These are phyloP conservation scores for Colletotrichum simmondsii DNA, from an alignment of 2,329 filamentous ascomycete genomes.

Conservation along the genomic window DNA sequence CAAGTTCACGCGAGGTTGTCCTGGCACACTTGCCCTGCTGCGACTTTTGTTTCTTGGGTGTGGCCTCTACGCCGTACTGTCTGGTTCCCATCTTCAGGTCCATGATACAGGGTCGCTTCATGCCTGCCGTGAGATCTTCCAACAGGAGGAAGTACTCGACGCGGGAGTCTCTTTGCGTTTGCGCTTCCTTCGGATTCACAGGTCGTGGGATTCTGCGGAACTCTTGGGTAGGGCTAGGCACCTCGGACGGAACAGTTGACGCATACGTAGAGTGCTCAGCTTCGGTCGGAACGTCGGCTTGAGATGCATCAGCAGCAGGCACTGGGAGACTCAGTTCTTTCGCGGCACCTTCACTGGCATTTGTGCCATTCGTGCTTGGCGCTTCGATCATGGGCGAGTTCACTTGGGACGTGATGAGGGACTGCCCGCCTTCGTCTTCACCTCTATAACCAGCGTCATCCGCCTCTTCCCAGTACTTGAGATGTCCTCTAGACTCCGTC, in stretches of 20 bases:
- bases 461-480: constrained; percentile 93
- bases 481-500: constrained; percentile 74
- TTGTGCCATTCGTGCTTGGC: constrained; percentile 18
- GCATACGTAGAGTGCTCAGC: constrained; percentile 21
- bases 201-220: constrained; percentile 65
- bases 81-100: constrained; percentile 99
- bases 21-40: constrained; percentile 92
- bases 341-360: neutral
- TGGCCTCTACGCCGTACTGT: constrained; percentile 94
- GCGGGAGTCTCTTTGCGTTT: constrained; percentile 69
- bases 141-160: constrained; percentile 93
- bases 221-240: constrained; percentile 51
- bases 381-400: constrained; percentile 33
- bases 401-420: constrained; percentile 22
- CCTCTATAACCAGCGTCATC: constrained; percentile 85
- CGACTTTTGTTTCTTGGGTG: constrained; percentile 90
- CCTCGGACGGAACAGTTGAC: constrained; percentile 42
- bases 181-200: constrained; percentile 81
- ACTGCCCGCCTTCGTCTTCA: constrained; percentile 62
- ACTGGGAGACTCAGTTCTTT: constrained; percentile 16
- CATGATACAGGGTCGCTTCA: constrained; percentile 96
- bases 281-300: constrained; percentile 9
- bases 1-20: constrained; percentile 91
- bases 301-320: constrained; percentile 5
- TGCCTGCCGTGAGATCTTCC: constrained; percentile 94